Evolutionary conservation across 192 early-diverging fungal species (phyloP).

Genomic region (Borealophlyctis nickersoniae): DNA sequence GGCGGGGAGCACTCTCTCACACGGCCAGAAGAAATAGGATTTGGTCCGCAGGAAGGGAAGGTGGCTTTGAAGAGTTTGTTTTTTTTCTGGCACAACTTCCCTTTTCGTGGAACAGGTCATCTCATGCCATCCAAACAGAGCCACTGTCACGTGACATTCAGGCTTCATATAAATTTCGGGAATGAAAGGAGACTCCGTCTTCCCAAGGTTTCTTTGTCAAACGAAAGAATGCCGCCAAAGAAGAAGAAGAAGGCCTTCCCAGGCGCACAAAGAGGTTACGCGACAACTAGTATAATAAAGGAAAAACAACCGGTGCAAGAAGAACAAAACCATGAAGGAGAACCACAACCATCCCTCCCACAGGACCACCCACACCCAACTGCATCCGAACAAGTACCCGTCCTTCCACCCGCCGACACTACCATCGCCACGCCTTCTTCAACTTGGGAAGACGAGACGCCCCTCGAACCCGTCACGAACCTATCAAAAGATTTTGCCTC

Average conservation of each 20-base stretch:
- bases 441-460: not conserved
- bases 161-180: too few species aligned
- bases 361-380: not conserved
- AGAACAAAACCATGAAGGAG: not conserved
- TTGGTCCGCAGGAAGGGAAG: too few species aligned
- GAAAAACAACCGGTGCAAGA: not conserved
- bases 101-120: too few species aligned
- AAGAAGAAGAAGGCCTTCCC: conserved; percentile 14
- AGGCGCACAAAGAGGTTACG: not conserved
- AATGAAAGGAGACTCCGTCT: too few species aligned
- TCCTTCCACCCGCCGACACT: not conserved
- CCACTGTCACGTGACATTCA: too few species aligned
- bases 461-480: not conserved
- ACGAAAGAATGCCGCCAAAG: conserved; percentile 6
- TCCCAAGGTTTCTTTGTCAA: too few species aligned
- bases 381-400: not conserved
- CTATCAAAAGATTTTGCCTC: not conserved
- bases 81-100: too few species aligned
- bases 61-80: too few species aligned
- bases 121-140: too few species aligned
- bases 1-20: too few species aligned
- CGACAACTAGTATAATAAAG: conserved; percentile 13
- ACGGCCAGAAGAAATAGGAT: too few species aligned
- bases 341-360: not conserved
- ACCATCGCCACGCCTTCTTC: not conserved